Evolutionary conservation across 768 basidiomycete genomes (phyloP).

Genomic region (Kwoniella sp.): DNA sequence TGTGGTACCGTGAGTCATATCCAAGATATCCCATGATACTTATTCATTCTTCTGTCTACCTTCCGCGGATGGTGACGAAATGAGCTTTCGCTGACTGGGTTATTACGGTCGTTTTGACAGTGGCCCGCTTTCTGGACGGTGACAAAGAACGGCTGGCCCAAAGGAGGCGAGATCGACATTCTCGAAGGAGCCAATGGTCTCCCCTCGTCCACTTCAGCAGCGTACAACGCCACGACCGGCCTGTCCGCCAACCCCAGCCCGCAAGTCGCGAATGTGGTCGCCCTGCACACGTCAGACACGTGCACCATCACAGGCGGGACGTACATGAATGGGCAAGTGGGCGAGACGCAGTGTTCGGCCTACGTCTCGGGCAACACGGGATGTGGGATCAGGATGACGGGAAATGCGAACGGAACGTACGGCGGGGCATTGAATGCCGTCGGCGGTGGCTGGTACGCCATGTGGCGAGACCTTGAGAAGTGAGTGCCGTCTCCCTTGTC

Average conservation of each 20-base stretch:
- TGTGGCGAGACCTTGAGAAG: conserved; percentile 50
- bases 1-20: conserved; percentile 51
- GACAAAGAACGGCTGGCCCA: conserved; percentile 48
- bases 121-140: conserved; percentile 57
- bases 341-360: conserved; percentile 42
- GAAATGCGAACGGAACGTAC: conserved; percentile 29
- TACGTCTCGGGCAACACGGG: conserved; percentile 64
- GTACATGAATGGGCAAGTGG: conserved; percentile 43
- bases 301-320: conserved; percentile 28
- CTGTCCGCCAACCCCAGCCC: conserved; percentile 18
- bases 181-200: conserved; percentile 54
- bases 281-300: conserved; percentile 44
- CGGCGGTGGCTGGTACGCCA: conserved; percentile 67
- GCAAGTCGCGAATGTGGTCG: conserved; percentile 28
- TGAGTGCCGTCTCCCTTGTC: conserved; percentile 24
- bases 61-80: not conserved
- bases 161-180: conserved; percentile 55
- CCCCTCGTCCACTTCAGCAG: conserved; percentile 35
- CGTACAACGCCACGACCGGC: conserved; percentile 40
- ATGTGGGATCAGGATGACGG: conserved; percentile 61
- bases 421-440: conserved; percentile 41
- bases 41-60: not conserved
- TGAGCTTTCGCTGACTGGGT: not conserved
- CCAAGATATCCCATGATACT: too few species aligned
- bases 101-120: conserved; percentile 19